Base-by-base conservation (phyloP, 164 flowering plant species). In the Liquidambar formosana region DNA sequence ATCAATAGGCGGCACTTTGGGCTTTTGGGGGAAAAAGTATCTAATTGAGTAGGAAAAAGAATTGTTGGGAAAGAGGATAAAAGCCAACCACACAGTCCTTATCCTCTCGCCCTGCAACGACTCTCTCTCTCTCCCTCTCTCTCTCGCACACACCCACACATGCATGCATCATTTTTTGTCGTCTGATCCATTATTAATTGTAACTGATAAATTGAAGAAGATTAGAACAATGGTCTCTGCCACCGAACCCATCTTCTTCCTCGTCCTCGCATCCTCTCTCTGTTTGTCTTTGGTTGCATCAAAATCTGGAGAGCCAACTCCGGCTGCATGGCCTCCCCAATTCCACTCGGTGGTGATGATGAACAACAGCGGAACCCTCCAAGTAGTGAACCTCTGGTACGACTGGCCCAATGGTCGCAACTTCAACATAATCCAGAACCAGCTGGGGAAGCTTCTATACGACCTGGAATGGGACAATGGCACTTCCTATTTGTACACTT, bases 401-500 rank as follows among this genome's bases (percentile, higher is more conserved):
- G 92, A 90, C 75, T 90, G 91, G 90, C 83, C 91, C 69, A 87
- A 86, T 38, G 96, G 94, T 47, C 81, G 94, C 22, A 92, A 91
- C 83, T 79, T 89, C 81, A 90, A 90, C 86, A 84, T 89, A 21
- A 78, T 89, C 4, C 89, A 80, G 65, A 23, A 81, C 77, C 95
- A 92, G 80, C 84, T 86, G 2, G 89, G 87, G 0, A 54, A 62
- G 61, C 65, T 75, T 16, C 54, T 44, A 9, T 78, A 81, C 57
- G 82, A 81, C 67, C 69, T 81, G 11, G 81, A 78, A 33, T 81
- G 84, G 84, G 59, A 73, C 76, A 81, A 81, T n/a, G 84, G 82
- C 48, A 81, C 82, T 4, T 75, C 84, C 21, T 81, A 57, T 60
- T 22, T 63, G 67, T 81, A 76, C 80, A 81, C 77, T 1, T 18